A percentile compares a stretch with the other conserved stretches of the same genome.
Evolutionary conservation across 371 early-diverging fungal species (phyloP).

Genomic region (Nematocida homosporus): DNA sequence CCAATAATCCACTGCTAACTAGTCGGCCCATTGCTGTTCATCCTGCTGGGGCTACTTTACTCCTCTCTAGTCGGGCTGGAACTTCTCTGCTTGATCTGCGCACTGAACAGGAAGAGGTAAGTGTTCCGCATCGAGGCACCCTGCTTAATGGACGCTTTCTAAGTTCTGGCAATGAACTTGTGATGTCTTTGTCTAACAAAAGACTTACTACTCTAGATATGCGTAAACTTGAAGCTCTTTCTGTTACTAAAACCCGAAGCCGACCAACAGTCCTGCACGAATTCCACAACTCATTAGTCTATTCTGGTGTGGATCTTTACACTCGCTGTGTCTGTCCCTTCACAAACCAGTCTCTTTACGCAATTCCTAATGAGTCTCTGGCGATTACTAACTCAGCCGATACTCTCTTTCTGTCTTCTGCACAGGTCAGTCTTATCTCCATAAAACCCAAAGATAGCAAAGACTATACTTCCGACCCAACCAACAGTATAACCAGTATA

Average conservation of each 20-base stretch:
- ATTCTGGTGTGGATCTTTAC: conserved; percentile 11
- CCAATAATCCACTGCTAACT: not conserved
- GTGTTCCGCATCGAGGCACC: not conserved
- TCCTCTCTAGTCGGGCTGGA: not conserved
- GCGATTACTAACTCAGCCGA: not conserved
- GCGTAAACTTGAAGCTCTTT: not conserved
- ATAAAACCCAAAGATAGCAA: too few species aligned
- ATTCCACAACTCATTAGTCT: conserved; percentile 12
- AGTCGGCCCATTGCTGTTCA: not conserved
- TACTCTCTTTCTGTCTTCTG: not conserved
- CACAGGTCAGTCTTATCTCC: not conserved
- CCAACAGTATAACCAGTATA: too few species aligned
- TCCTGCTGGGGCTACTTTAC: not conserved
- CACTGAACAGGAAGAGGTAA: conserved; percentile 2
- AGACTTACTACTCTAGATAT: conserved; percentile 29
- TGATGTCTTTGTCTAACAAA: conserved; percentile 1
- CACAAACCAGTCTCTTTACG: conserved; percentile 4
- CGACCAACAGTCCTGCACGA: conserved; percentile 17
- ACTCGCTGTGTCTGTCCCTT: conserved; percentile 29
- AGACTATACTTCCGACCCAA: too few species aligned
- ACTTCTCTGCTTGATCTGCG: conserved; percentile 16
- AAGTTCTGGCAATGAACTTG: conserved; percentile 16
- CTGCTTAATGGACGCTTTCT: conserved; percentile 11
- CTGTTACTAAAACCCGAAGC: conserved; percentile 2
- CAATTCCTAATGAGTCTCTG: not conserved